phyloP scores from a whole-genome alignment of 352 stramenopile species.

The Phytophthora macrochlamydospora region DNA sequence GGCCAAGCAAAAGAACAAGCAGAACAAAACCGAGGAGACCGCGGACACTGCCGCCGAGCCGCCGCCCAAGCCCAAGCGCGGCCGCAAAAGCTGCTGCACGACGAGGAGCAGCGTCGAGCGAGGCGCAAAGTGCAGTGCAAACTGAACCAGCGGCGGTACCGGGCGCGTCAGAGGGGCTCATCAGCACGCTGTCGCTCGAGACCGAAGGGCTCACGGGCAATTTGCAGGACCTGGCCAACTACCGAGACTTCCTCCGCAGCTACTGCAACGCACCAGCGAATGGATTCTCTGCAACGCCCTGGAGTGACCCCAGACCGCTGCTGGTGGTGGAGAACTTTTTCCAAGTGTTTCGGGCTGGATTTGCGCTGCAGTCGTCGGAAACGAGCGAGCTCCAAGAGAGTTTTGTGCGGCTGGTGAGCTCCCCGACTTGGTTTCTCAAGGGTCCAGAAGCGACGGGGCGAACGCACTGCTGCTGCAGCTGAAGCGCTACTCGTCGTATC shows the following conservation, averaged over 20 bases:
- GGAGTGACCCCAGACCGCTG: conserved; percentile 25
- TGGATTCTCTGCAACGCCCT: background rate
- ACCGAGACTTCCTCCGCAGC: conserved; percentile 51
- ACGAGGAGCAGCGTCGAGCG: conserved; percentile 65
- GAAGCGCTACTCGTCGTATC: conserved; percentile 76
- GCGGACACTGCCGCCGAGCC: background rate
- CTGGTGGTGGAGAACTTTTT: conserved; percentile 60
- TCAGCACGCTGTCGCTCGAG: conserved; percentile 64
- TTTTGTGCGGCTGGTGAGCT: conserved; percentile 59
- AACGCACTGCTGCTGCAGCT: conserved; percentile 62
- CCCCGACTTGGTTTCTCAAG: conserved; percentile 34
- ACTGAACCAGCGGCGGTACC: conserved; percentile 73
- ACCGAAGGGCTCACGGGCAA: conserved; percentile 52
- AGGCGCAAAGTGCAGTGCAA: conserved; percentile 77
- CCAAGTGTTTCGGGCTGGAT: conserved; percentile 57
- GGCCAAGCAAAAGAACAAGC: conserved; percentile 5
- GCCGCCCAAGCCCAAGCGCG: conserved; percentile 37
- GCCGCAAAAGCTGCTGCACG: conserved; percentile 60
- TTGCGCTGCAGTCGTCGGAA: conserved; percentile 70
- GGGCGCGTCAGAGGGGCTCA: conserved; percentile 68
- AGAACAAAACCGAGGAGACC: background rate
- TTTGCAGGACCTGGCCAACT: conserved; percentile 52
- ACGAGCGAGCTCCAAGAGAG: conserved; percentile 57
- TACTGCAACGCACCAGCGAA: conserved; percentile 14
- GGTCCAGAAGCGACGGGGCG: conserved; percentile 36